Base-by-base conservation (phyloP, 2,329 filamentous ascomycete species). In the Tolypocladium tropicale region DNA sequence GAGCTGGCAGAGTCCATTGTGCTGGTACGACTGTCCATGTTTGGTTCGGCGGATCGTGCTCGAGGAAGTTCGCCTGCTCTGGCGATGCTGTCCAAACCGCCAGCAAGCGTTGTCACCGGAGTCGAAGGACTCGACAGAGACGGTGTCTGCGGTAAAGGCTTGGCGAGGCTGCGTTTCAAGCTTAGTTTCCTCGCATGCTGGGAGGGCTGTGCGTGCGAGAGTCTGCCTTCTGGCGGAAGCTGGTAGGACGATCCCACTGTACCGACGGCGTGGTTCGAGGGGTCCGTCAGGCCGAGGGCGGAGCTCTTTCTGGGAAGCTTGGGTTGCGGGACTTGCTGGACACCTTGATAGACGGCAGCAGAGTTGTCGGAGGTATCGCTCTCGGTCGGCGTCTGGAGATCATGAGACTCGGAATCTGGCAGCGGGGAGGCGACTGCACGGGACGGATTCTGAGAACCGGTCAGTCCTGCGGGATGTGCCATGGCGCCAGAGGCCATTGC, bases 121-220 rank as follows among this genome's bases (percentile, higher is more conserved):
- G 66, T 55, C 63, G 60, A 58, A 52, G 61, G 62, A 52, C 61
- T 61, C 33, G 55, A 53, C 56, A 57, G 57, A 33, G 54, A 72
- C 30, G 80, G 79, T 28, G 79, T 74, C 58, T 77, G 74, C 37
- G 80, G 81, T 25, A 83, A 67, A 52, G 81, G 80, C 66, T 84
- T 84, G 62, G 76, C 75, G 60, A 83, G 78, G 62, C 79, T 83
- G 57, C 78, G 72, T 63, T 81, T 79, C 53, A 83, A 68, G 60
- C 76, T 83, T 66, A 81, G 59, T 62, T 75, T 78, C 61, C 78
- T 74, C 57, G 70, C 79, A 82, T 83, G 78, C 70, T 78, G 72
- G 51, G 65, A 55, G 55, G 53, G 56, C 33, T 57, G 46, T 48
- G 59, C 58, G 30, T 60, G 57, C 50, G 60, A 57, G 57, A 61